These are phyloP conservation scores for Coemansia sp. DNA, from an alignment of 192 early-diverging fungal genomes.

Conservation along the genomic window DNA sequence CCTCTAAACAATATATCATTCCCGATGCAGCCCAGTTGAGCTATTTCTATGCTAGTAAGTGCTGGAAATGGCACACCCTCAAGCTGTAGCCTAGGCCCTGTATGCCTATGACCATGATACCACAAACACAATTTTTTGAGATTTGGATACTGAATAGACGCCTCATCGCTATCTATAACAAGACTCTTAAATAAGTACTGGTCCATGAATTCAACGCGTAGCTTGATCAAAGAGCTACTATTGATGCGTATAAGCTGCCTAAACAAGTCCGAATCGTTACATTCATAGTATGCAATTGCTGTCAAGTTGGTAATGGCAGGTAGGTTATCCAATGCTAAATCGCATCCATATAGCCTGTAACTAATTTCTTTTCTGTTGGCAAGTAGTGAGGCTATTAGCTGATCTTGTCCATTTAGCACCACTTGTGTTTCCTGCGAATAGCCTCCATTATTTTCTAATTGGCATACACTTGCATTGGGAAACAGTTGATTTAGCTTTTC, in stretches of 20 bases:
- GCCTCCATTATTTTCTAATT: not conserved
- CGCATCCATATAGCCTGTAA: not conserved
- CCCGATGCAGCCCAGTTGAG: not conserved
- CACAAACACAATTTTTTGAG: not conserved
- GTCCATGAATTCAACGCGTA: not conserved
- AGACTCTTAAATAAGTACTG: not conserved
- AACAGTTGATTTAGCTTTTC: not conserved
- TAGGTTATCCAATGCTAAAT: not conserved
- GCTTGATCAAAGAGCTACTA: not conserved
- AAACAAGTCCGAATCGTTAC: not conserved
- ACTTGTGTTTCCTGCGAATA: not conserved
- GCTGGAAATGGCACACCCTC: slow-evolving; percentile 1
- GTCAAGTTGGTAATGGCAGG: not conserved
- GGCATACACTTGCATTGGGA: not conserved
- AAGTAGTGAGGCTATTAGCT: not conserved
- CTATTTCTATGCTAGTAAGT: not conserved
- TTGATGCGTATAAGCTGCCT: slow-evolving; percentile 1
- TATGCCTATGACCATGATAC: not conserved
- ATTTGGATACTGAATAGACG: slow-evolving; percentile 2
- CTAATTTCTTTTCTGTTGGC: not conserved
- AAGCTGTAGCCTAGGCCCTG: not conserved
- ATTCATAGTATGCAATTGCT: not conserved
- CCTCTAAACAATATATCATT: slow-evolving; percentile 1
- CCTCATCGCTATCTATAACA: not conserved
- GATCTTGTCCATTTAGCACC: not conserved